These are phyloP conservation scores for Phytopythium helicoides DNA, from an alignment of 352 stramenopile species.

Conservation along the genomic window DNA sequence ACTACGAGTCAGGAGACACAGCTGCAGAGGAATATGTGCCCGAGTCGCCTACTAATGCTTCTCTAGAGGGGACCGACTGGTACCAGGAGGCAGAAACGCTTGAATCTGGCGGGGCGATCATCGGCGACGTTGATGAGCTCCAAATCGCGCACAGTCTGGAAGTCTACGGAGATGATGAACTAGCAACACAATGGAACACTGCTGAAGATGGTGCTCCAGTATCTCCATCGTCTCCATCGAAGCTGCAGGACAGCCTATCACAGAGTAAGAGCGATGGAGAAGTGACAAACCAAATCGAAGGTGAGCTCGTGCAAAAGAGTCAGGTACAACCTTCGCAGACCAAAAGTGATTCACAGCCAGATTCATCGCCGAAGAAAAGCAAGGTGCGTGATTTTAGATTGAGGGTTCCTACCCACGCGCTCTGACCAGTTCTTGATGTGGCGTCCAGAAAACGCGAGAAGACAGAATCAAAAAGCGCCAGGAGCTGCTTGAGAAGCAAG, in stretches of 20 bases:
- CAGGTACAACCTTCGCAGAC: too few species aligned
- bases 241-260: too few species aligned
- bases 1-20: background rate
- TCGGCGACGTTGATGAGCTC: constrained; percentile 3
- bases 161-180: background rate
- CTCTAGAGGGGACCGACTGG: background rate
- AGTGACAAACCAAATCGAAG: too few species aligned
- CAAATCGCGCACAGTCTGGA: constrained; percentile 5
- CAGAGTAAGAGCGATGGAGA: too few species aligned
- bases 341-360: too few species aligned
- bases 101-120: background rate
- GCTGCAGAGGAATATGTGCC: background rate
- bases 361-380: background rate
- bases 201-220: too few species aligned
- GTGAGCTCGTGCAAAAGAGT: too few species aligned
- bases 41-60: background rate
- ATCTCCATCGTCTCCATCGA: too few species aligned
- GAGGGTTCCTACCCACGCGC: too few species aligned
- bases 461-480: constrained; percentile 56
- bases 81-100: background rate
- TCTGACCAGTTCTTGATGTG: too few species aligned
- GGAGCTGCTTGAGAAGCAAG: constrained; percentile 53
- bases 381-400: too few species aligned
- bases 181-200: too few species aligned
- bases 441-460: constrained; percentile 36